Evolutionary conservation across 257 asterid genomes (phyloP).

Genomic region (Solanum piurae): DNA sequence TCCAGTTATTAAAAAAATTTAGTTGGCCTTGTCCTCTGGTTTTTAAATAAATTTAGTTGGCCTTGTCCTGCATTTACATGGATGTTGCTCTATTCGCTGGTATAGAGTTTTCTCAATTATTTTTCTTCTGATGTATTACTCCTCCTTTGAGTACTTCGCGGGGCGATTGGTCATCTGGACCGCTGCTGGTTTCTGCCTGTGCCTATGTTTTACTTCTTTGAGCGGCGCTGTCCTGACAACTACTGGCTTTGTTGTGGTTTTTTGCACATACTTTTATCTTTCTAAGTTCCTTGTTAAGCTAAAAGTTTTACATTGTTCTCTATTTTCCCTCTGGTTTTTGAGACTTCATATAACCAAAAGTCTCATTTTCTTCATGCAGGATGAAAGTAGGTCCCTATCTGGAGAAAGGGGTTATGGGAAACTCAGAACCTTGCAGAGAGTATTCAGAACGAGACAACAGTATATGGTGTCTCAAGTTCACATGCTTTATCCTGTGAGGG

Average conservation of each 20-base stretch:
- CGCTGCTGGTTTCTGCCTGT: background rate
- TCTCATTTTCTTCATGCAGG: conserved; percentile 32
- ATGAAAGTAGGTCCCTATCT: conserved; percentile 49
- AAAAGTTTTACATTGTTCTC: background rate
- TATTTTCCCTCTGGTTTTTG: background rate
- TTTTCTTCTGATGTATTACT: background rate
- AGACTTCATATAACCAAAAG: background rate
- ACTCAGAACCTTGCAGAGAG: conserved; percentile 46
- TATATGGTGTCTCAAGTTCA: conserved; percentile 77
- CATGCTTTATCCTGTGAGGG: conserved; percentile 75
- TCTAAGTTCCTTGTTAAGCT: background rate
- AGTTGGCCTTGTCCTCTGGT: background rate
- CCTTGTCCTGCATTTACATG: background rate
- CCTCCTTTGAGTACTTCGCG: background rate
- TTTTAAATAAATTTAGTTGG: background rate
- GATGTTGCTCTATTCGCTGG: background rate
- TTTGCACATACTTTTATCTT: background rate
- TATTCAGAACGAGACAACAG: conserved; percentile 60
- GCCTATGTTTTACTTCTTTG: background rate
- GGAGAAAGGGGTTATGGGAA: conserved; percentile 67
- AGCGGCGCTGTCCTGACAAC: background rate
- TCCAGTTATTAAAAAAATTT: background rate
- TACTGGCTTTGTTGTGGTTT: background rate
- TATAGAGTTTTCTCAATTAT: background rate
- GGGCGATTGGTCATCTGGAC: background rate